phyloP scores from a whole-genome alignment of 176 grass and related monocot species.

The Ampelocalamus luodianensis region DNA sequence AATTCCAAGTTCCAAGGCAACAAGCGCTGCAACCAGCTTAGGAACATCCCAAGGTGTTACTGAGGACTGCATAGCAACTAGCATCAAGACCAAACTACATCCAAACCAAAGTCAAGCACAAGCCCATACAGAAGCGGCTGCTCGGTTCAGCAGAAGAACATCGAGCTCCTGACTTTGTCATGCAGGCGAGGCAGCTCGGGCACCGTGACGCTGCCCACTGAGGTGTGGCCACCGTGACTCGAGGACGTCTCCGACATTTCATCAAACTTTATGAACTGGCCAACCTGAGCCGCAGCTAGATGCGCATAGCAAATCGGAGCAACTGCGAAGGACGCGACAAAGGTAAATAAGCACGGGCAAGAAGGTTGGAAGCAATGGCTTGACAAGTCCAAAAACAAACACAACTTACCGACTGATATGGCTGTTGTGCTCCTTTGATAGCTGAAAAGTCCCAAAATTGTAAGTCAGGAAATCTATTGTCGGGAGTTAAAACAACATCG shows the following conservation, averaged over 20 bases:
- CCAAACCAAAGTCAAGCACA: not conserved
- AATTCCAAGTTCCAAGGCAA: not conserved
- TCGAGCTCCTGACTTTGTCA: slow-evolving; percentile 70
- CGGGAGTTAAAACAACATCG: not conserved
- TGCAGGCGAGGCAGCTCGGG: slow-evolving; percentile 80
- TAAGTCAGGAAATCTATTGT: not conserved
- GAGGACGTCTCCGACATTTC: slow-evolving; percentile 74
- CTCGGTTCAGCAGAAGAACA: slow-evolving; percentile 84
- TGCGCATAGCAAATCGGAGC: slow-evolving; percentile 87
- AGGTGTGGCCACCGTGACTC: slow-evolving; percentile 60
- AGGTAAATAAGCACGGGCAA: not conserved
- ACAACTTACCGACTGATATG: slow-evolving; percentile 75
- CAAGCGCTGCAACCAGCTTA: slow-evolving; percentile 1
- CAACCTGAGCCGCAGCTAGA: slow-evolving; percentile 72
- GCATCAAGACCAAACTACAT: not conserved
- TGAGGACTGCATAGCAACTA: not conserved
- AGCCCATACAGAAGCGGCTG: not conserved
- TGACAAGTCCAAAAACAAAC: not conserved
- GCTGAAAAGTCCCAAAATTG: slow-evolving; percentile 38
- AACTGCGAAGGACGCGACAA: slow-evolving; percentile 51
- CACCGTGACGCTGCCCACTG: slow-evolving; percentile 43
- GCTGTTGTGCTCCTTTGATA: slow-evolving; percentile 98
- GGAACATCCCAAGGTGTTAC: slow-evolving; percentile 1
- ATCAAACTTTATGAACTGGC: slow-evolving; percentile 88
- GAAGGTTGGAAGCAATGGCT: not conserved